Evolutionary conservation across 1,139 yeast species (phyloP), one percentile per base, ranked within the genome.

Genomic region (Candida neerlandica): DNA sequence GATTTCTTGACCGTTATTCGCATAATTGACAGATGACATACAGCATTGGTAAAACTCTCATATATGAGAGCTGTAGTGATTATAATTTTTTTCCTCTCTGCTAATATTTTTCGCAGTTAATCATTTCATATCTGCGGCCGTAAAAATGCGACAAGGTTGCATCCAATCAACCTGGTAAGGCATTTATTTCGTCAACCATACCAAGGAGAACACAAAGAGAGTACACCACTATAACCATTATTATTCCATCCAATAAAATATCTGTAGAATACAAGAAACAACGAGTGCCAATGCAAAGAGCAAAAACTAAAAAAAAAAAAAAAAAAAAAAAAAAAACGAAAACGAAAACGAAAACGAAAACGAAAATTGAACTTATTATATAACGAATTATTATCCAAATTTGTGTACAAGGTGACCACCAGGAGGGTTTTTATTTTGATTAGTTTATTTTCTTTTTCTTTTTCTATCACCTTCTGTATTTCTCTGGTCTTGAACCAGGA

Each of bases 81-180:
- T 21, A 21, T 21, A 21, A 21, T 21, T 21, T 21, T 21, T 21
- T 21, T 21, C 6, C 6, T 21, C 35, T 32, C 15, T 32, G 18
- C 23, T 6, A 21, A 21, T 21, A 32, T 32, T 37, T 37, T 18
- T 19, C 16, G 40, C 26, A 19, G 26, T 19, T 37, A n/a, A 39
- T 18, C 21, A 38, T 27, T 38, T 38, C 16, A 23, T 30, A 38
- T 38, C 30, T 10, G 4, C 19, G 2, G 19, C 33, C 43, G 43
- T 40, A 40, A 40, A 40, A 40, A 27, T 40, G 43, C 43, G 43
- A 40, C 43, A 29, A 7, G 19, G 43, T 40, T 40, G 43, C 43
- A 40, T 27, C 34, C 23, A 40, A 29, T 15, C 12, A 29, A 38
- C 7, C 7, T 23, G n/a, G 27, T 4, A 21, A 37, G 40, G 40